Conservation (phyloP, 2,329 filamentous ascomycete species). For the Trichophaea hybrida region DNA sequence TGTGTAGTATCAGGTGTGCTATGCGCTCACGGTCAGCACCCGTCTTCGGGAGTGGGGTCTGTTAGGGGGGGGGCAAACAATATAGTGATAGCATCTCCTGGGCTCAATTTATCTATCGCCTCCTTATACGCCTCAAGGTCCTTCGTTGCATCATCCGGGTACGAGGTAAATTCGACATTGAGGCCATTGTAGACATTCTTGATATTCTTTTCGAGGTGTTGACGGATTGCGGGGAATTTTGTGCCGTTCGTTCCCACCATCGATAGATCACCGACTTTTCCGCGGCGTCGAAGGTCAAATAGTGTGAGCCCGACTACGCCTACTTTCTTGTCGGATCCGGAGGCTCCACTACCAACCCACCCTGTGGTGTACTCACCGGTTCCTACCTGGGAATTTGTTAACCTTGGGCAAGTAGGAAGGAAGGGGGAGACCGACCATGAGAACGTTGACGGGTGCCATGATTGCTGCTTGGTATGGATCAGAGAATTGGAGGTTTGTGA, state of each 20-base stretch:
- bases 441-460: slow-evolving; percentile 45
- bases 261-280: slow-evolving; percentile 70
- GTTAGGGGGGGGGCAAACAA: slow-evolving; percentile 36
- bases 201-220: slow-evolving; percentile 79
- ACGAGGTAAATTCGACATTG: slow-evolving; percentile 74
- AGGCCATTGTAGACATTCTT: slow-evolving; percentile 73
- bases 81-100: slow-evolving; percentile 83
- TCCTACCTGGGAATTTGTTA: slow-evolving; percentile 45
- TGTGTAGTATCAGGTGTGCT: slow-evolving; percentile 79
- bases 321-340: slow-evolving; percentile 87
- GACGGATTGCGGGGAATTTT: slow-evolving; percentile 85
- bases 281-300: slow-evolving; percentile 74
- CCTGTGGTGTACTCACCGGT: slow-evolving; percentile 96
- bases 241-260: slow-evolving; percentile 83
- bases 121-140: slow-evolving; percentile 76
- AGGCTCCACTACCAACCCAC: slow-evolving; percentile 71
- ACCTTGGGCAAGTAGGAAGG: slow-evolving; percentile 9
- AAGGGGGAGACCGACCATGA: slow-evolving; percentile 44
- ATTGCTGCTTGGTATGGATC: neutral
- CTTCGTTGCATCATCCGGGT: slow-evolving; percentile 53
- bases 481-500: neutral
- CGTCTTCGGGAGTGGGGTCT: neutral
- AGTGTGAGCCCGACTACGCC: slow-evolving; percentile 82
- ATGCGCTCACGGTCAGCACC: neutral
- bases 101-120: slow-evolving; percentile 68